Evolutionary conservation across 2,329 filamentous ascomycete species (phyloP).

Genomic region (Hypoxylon sp.): DNA sequence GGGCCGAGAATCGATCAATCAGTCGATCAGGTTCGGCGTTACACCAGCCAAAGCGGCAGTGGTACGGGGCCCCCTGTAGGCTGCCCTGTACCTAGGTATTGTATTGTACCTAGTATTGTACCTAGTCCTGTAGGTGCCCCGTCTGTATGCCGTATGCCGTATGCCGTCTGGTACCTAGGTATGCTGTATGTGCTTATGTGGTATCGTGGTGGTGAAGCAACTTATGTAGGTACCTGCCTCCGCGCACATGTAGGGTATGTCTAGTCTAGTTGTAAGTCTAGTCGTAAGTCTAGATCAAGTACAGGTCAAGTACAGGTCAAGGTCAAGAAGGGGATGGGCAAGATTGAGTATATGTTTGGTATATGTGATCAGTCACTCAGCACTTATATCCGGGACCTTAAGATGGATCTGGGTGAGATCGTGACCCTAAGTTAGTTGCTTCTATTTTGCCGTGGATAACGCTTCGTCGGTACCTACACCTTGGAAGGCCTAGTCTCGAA

Average conservation of each 20-base stretch:
- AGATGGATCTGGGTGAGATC: conserved; percentile 6
- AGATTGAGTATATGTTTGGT: neutral
- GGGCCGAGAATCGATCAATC: conserved; percentile 36
- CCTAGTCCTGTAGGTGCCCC: neutral
- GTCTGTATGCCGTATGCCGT: conserved; percentile 9
- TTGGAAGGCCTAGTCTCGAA: neutral
- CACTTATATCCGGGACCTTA: conserved; percentile 5
- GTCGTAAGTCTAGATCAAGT: neutral
- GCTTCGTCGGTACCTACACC: neutral
- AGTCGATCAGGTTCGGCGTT: conserved; percentile 31
- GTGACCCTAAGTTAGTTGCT: conserved; percentile 3
- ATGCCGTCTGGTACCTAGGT: neutral
- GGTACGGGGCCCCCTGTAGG: conserved; percentile 18
- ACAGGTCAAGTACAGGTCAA: neutral
- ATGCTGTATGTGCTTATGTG: conserved; percentile 5
- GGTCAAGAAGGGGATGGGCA: neutral
- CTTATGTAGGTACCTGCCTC: conserved; percentile 19
- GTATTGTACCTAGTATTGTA: conserved; percentile 1
- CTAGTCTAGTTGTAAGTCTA: neutral
- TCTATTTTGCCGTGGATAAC: conserved; percentile 1
- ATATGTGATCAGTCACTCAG: conserved; percentile 7
- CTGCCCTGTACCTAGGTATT: neutral
- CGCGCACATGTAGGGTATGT: neutral
- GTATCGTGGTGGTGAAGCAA: conserved; percentile 18
- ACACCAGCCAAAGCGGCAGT: conserved; percentile 38